phyloP scores from a whole-genome alignment of 306 rosid genomes.

The Vachellia collinsii region DNA sequence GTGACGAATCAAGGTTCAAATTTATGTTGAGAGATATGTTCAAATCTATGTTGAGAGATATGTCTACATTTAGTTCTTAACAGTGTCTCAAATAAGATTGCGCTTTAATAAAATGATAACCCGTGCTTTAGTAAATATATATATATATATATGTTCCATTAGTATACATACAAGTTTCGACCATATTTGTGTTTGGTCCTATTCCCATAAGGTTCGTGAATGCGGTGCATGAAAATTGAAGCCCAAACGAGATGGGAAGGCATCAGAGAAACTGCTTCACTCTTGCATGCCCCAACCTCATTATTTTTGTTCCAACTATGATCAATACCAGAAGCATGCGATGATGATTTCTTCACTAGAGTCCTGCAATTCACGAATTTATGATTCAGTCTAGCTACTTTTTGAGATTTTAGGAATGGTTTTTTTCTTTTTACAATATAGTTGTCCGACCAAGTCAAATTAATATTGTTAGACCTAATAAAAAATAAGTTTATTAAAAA shows the following conservation, averaged over 20 bases:
- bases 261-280: neutral
- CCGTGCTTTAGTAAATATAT: too few species aligned
- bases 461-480: too few species aligned
- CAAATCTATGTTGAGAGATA: too few species aligned
- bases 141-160: too few species aligned
- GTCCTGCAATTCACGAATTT: neutral
- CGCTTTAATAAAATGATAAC: too few species aligned
- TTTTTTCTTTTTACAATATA: too few species aligned
- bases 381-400: neutral
- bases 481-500: too few species aligned
- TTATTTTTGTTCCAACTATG: neutral
- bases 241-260: neutral
- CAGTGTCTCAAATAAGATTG: too few species aligned
- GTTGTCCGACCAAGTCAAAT: neutral
- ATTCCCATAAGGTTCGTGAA: neutral
- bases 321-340: neutral
- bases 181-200: neutral
- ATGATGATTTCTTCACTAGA: neutral
- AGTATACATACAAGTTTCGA: neutral
- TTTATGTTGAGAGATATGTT: too few species aligned
- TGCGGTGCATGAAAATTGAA: neutral
- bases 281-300: neutral
- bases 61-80: too few species aligned
- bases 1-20: too few species aligned
- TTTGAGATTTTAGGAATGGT: neutral